These are phyloP conservation scores for Hirschfeldia incana DNA, from an alignment of 345 rosid species.

Conservation along the genomic window DNA sequence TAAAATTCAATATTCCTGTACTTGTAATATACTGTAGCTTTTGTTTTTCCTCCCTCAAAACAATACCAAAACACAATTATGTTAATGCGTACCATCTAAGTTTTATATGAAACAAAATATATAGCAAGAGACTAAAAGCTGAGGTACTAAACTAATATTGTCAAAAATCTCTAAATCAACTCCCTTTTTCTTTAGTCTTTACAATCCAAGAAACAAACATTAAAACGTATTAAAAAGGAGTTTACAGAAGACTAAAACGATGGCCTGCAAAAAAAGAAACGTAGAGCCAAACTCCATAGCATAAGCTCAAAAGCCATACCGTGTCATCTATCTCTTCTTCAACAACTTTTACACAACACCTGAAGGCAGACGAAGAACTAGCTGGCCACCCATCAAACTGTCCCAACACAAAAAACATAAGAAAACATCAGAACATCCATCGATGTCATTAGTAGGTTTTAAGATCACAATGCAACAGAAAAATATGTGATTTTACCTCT, in stretches of 20 bases:
- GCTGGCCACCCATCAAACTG: constrained; percentile 88
- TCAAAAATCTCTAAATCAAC: constrained; percentile 24
- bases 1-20: background rate
- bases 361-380: constrained; percentile 86
- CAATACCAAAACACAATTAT: background rate
- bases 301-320: constrained; percentile 5
- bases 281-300: constrained; percentile 13
- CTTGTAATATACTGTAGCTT: background rate
- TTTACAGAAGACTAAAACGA: constrained; percentile 18
- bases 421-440: background rate
- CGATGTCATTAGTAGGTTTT: background rate
- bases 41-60: background rate
- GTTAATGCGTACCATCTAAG: background rate
- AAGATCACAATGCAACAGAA: background rate
- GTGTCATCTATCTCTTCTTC: constrained; percentile 12
- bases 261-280: constrained; percentile 7
- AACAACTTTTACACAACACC: constrained; percentile 62
- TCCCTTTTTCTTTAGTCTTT: constrained; percentile 12
- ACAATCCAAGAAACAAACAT: background rate
- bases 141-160: background rate
- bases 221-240: background rate
- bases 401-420: background rate
- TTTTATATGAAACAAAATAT: background rate
- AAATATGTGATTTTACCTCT: constrained; percentile 46
- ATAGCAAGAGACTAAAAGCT: background rate